Evolutionary conservation across 164 flowering plant genomes (phyloP).

Genomic region (Vitis labrusca): DNA sequence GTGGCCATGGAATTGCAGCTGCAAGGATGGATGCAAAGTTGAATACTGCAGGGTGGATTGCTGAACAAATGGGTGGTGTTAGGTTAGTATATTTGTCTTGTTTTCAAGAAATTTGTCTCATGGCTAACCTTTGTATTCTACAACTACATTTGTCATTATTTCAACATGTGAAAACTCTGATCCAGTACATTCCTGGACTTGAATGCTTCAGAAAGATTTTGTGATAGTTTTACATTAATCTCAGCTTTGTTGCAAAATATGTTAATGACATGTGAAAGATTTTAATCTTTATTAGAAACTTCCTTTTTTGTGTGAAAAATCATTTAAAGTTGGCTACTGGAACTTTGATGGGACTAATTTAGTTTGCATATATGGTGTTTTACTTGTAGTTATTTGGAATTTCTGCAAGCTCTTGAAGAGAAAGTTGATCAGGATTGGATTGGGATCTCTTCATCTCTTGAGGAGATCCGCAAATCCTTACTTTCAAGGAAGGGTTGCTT

Average conservation of each 20-base stretch:
- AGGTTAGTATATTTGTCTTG: conserved; percentile 48
- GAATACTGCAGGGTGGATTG: conserved; percentile 90
- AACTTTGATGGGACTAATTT: background rate
- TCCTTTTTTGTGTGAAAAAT: background rate
- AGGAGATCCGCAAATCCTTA: conserved; percentile 83
- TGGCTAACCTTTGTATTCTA: background rate
- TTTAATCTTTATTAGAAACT: background rate
- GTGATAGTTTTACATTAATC: background rate
- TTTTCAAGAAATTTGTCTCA: conserved; percentile 1
- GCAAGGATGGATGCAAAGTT: conserved; percentile 97
- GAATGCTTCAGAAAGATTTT: too few relatives aligned
- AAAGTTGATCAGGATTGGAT: conserved; percentile 90
- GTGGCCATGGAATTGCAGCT: conserved; percentile 98
- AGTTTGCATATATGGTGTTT: background rate
- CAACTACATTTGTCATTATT: background rate
- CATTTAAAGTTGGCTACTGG: too few relatives aligned
- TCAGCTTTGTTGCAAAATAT: background rate
- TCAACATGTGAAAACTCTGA: too few relatives aligned
- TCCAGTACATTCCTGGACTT: too few relatives aligned
- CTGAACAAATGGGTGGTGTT: conserved; percentile 99
- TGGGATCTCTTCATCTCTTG: conserved; percentile 78
- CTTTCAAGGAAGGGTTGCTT: conserved; percentile 79
- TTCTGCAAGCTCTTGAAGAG: conserved; percentile 66
- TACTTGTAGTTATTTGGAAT: conserved; percentile 76
- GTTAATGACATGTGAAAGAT: background rate